Evolutionary conservation across 306 rosid species (phyloP).

Genomic region (Cyclanthera cordifolia): DNA sequence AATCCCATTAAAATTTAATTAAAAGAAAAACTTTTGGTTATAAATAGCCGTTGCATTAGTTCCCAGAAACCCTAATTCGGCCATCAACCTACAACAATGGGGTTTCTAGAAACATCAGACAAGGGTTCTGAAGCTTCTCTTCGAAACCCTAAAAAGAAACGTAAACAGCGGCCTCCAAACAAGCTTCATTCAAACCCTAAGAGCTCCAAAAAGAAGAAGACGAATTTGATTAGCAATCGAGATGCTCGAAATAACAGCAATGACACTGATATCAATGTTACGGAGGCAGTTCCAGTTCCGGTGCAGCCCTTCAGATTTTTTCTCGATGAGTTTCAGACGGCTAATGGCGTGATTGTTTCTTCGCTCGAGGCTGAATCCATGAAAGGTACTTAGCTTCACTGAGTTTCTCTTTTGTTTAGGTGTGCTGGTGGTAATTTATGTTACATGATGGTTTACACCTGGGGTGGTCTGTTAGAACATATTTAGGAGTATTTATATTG

Average conservation of each 20-base stretch:
- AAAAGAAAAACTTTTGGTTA: background rate
- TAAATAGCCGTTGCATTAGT: no score
- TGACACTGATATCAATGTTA: background rate
- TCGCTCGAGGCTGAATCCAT: conserved; percentile 62
- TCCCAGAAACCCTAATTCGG: background rate
- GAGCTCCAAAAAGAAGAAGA: background rate
- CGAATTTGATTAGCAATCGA: background rate
- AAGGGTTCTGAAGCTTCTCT: no score
- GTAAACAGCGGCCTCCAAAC: background rate
- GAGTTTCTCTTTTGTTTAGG: no score
- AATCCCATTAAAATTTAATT: background rate
- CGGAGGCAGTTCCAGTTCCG: conserved; percentile 7
- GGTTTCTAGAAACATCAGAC: background rate
- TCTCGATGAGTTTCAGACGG: conserved; percentile 43
- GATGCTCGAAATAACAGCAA: background rate
- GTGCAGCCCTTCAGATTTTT: conserved; percentile 39
- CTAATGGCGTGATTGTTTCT: conserved; percentile 45
- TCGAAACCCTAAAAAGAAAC: conserved; percentile 6
- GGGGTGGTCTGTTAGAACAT: no score
- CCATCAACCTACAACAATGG: background rate
- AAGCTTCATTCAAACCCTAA: background rate
- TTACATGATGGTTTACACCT: no score
- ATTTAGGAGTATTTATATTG: no score
- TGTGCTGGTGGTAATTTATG: no score
- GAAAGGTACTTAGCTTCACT: conserved; percentile 31